A percentile compares a stretch with the other conserved stretches of the same genome.
phyloP scores from a whole-genome alignment of 2,329 filamentous ascomycete genomes.

The Xylaria digitata region DNA sequence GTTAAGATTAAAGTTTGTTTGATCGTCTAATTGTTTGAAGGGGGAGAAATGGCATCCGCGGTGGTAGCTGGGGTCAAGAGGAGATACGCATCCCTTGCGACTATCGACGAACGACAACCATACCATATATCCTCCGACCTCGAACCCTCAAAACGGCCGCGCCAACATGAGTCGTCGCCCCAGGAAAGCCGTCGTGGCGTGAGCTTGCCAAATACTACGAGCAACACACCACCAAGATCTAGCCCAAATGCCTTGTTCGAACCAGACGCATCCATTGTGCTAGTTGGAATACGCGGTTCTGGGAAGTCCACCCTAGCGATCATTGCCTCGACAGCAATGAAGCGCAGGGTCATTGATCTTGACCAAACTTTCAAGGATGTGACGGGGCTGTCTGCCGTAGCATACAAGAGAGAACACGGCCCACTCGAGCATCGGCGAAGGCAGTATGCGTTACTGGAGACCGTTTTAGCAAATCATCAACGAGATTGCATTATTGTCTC shows the following conservation, averaged over 20 bases:
- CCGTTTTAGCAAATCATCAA: slow-evolving; percentile 68
- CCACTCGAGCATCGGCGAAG: slow-evolving; percentile 70
- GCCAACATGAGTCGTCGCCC: slow-evolving; percentile 9
- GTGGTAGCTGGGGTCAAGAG: slow-evolving; percentile 56
- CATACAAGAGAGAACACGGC: slow-evolving; percentile 73
- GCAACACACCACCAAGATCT: slow-evolving; percentile 43
- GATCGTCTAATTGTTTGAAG: background rate
- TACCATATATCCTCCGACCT: slow-evolving; percentile 24
- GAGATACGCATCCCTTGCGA: slow-evolving; percentile 51
- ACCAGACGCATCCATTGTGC: slow-evolving; percentile 74
- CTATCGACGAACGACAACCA: slow-evolving; percentile 41
- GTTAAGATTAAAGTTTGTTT: background rate
- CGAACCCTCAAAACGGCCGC: slow-evolving; percentile 27
- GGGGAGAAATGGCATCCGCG: slow-evolving; percentile 37
- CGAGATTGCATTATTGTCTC: slow-evolving; percentile 76
- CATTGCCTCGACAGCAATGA: slow-evolving; percentile 78
- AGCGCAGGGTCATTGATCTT: slow-evolving; percentile 74
- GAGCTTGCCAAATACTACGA: slow-evolving; percentile 30
- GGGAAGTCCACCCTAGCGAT: slow-evolving; percentile 82
- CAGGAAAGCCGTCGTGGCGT: slow-evolving; percentile 6
- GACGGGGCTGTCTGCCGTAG: slow-evolving; percentile 69
- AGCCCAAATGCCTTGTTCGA: slow-evolving; percentile 56
- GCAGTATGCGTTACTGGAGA: slow-evolving; percentile 71
- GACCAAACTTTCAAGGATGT: slow-evolving; percentile 75
- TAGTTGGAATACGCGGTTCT: slow-evolving; percentile 78